Evolutionary conservation across 768 basidiomycete genomes (phyloP).

Genomic region (Lentinula aciculospora): DNA sequence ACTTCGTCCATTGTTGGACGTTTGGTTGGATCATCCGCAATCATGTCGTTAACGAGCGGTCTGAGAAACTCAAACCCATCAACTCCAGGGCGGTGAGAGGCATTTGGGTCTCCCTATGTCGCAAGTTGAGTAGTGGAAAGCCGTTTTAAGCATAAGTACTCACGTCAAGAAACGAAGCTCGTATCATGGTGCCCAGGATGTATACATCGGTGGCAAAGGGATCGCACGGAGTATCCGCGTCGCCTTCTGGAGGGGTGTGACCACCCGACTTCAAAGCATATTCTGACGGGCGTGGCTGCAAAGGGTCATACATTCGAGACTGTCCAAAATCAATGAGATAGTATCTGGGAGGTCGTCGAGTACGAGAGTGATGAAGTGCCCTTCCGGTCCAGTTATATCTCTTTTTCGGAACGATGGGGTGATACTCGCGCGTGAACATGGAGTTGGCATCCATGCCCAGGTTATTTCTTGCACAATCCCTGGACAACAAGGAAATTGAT

Average conservation of each 20-base stretch:
- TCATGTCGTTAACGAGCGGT: constrained; percentile 9
- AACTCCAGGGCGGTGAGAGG: not conserved
- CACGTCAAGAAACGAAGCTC: constrained; percentile 9
- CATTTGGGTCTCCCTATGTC: not conserved
- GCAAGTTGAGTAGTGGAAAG: not conserved
- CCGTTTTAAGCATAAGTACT: not conserved
- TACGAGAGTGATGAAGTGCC: constrained; percentile 17
- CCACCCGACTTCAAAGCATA: constrained; percentile 34
- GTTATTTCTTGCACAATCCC: not conserved
- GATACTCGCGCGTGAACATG: not conserved
- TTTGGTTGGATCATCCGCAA: not conserved
- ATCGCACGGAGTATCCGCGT: constrained; percentile 18
- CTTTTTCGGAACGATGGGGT: not conserved
- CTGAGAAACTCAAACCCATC: constrained; percentile 9
- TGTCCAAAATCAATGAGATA: constrained; percentile 35
- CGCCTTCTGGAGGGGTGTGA: constrained; percentile 32
- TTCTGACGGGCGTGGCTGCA: constrained; percentile 20
- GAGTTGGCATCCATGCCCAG: not conserved
- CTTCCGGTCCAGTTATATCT: constrained; percentile 3
- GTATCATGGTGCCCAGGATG: constrained; percentile 32
- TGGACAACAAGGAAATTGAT: not conserved
- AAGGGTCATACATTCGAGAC: constrained; percentile 21
- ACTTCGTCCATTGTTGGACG: constrained; percentile 14
- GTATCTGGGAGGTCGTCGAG: constrained; percentile 25
- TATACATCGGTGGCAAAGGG: constrained; percentile 41